These are phyloP conservation scores for Nemophila menziesii DNA, from an alignment of 257 asterid species.

Conservation along the genomic window DNA sequence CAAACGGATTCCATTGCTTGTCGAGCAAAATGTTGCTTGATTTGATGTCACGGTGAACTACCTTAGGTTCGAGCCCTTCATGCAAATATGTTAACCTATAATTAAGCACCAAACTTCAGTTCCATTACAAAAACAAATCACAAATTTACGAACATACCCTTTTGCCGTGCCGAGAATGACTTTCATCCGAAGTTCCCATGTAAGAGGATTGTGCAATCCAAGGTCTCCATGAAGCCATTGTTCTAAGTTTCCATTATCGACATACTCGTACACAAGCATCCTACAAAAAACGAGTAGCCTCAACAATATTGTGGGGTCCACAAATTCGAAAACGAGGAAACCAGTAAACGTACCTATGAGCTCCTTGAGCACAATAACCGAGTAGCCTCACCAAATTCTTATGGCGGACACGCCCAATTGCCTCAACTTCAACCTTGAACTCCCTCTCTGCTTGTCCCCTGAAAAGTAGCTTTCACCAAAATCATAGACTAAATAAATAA, in stretches of 20 bases:
- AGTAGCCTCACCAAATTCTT: slow-evolving; percentile 26
- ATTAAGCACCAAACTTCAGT: neutral
- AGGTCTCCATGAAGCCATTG: slow-evolving; percentile 30
- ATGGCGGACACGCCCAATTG: slow-evolving; percentile 26
- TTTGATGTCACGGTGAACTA: slow-evolving; percentile 25
- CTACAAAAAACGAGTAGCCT: slow-evolving; percentile 4
- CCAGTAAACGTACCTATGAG: slow-evolving; percentile 16
- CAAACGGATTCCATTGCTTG: slow-evolving; percentile 18
- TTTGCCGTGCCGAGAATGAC: slow-evolving; percentile 23
- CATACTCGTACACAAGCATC: slow-evolving; percentile 31
- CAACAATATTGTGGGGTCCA: too few species aligned
- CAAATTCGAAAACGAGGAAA: too few species aligned
- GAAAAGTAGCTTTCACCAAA: neutral
- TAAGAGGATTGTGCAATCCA: slow-evolving; percentile 19
- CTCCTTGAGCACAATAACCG: slow-evolving; percentile 26
- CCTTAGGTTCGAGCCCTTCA: slow-evolving; percentile 27
- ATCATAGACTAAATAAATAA: neutral
- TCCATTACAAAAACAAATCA: neutral
- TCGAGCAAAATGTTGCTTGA: slow-evolving; percentile 27
- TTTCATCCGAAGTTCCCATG: slow-evolving; percentile 24
- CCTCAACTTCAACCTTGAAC: slow-evolving; percentile 28
- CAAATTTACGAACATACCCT: slow-evolving; percentile 13
- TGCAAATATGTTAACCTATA: slow-evolving; percentile 25
- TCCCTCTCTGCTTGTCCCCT: slow-evolving; percentile 30
- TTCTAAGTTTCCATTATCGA: slow-evolving; percentile 24